Evolutionary conservation across 1,284 basidiomycete genomes (phyloP).

Genomic region (Apiotrichum laibachii): DNA sequence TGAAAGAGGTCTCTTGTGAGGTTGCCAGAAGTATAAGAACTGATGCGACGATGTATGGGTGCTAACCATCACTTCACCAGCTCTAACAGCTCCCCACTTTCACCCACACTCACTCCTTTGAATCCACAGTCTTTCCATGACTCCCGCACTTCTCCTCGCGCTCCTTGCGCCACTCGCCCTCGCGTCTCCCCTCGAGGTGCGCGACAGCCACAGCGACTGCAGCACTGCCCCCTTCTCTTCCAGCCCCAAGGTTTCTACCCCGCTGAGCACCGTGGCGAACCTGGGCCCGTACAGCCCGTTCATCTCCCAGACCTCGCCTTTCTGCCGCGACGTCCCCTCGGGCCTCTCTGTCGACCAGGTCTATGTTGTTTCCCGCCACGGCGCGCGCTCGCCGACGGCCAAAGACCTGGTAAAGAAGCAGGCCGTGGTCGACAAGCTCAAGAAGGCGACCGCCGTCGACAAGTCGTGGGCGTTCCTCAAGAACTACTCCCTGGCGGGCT

Average conservation of each 20-base stretch:
- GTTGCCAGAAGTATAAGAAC: no score
- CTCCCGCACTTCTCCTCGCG: no score
- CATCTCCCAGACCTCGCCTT: constrained; percentile 9
- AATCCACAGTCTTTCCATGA: no score
- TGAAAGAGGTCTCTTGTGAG: no score
- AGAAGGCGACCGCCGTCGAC: constrained; percentile 8
- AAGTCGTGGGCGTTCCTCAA: constrained; percentile 7
- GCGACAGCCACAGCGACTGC: neutral
- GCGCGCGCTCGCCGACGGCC: constrained; percentile 18
- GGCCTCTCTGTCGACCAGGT: constrained; percentile 17
- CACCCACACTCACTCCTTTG: no score
- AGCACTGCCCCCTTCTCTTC: neutral
- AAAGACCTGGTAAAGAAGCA: constrained; percentile 12
- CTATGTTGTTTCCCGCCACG: constrained; percentile 18
- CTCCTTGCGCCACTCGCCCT: neutral
- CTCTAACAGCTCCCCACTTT: no score
- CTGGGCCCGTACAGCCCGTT: constrained; percentile 19
- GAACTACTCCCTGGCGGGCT: constrained; percentile 4
- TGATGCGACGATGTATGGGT: no score
- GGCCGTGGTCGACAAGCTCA: constrained; percentile 11
- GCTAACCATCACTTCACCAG: no score
- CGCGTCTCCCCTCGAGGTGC: no score
- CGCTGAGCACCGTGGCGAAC: constrained; percentile 1
- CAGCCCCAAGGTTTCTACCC: constrained; percentile 3
- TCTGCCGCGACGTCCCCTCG: constrained; percentile 9